phyloP scores from a whole-genome alignment of 1,139 yeast genomes.

The Zygosaccharomyces sapae region DNA sequence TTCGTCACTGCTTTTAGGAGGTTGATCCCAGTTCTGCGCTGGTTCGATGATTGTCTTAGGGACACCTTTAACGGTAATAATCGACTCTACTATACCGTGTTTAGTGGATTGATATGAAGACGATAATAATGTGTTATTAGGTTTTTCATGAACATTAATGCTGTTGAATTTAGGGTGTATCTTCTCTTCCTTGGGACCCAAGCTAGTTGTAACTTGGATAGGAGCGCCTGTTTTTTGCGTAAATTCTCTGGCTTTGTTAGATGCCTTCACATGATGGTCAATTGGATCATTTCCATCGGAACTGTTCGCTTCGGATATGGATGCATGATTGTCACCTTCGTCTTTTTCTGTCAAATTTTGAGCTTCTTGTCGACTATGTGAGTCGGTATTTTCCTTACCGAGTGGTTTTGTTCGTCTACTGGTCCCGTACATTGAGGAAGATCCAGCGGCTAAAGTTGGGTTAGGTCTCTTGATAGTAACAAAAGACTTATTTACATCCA shows the following conservation, averaged over 20 bases:
- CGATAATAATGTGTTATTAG: slow-evolving; percentile 18
- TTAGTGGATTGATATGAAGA: slow-evolving; percentile 28
- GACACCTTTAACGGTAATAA: slow-evolving; percentile 81
- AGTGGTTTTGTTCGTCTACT: not conserved
- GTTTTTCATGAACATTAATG: not conserved
- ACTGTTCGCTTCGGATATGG: not conserved
- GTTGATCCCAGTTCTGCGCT: slow-evolving; percentile 30
- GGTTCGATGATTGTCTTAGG: slow-evolving; percentile 78
- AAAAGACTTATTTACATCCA: slow-evolving; percentile 63
- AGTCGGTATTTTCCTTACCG: not conserved
- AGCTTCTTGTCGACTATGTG: not conserved
- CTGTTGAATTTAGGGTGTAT: not conserved
- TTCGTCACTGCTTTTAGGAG: slow-evolving; percentile 5
- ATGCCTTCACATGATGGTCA: slow-evolving; percentile 17
- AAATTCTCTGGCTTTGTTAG: slow-evolving; percentile 18
- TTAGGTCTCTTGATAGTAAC: slow-evolving; percentile 61
- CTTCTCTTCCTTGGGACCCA: slow-evolving; percentile 2
- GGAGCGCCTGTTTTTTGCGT: slow-evolving; percentile 21
- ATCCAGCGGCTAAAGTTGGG: slow-evolving; percentile 21
- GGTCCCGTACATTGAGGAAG: slow-evolving; percentile 14
- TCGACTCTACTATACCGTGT: slow-evolving; percentile 71
- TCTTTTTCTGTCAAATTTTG: not conserved
- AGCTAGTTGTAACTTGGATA: slow-evolving; percentile 17
- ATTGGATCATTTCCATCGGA: slow-evolving; percentile 11
- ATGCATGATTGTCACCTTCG: not conserved